These are phyloP conservation scores for Arachis stenosperma DNA, from an alignment of 306 rosid genomes.

Conservation along the genomic window DNA sequence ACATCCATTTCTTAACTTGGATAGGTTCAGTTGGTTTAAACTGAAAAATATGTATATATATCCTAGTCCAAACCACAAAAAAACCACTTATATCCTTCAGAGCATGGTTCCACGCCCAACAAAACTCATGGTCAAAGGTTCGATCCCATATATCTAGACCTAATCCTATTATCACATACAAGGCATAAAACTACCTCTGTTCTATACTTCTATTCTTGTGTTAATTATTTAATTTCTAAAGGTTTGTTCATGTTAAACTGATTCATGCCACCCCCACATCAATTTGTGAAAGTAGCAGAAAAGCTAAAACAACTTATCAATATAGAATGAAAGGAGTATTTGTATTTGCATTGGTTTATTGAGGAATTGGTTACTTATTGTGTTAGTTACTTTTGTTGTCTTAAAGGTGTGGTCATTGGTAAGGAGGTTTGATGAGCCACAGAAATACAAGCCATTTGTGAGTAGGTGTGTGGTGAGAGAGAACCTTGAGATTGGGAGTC, in stretches of 20 bases:
- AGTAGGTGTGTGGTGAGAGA: conserved; percentile 91
- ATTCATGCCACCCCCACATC: no score
- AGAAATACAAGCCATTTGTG: conserved; percentile 86
- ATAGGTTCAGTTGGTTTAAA: not conserved
- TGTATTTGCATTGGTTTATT: not conserved
- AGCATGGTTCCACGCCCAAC: no score
- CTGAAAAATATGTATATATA: not conserved
- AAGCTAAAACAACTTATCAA: no score
- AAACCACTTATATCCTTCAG: no score
- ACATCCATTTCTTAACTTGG: not conserved
- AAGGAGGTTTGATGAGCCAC: conserved; percentile 91
- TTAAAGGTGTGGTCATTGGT: conserved; percentile 94
- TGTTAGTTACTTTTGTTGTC: not conserved
- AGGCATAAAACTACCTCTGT: not conserved
- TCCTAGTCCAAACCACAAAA: no score
- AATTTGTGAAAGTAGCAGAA: no score
- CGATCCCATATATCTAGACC: no score
- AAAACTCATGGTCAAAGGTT: no score
- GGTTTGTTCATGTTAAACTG: no score
- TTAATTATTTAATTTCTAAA: no score
- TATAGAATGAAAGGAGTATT: no score
- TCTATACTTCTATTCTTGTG: no score
- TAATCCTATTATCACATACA: not conserved
- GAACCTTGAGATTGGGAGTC: conserved; percentile 85
- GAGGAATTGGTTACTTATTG: conserved; percentile 32